Percentiles rank a stretch among this genome's conserved stretches.
phyloP scores from a whole-genome alignment of 441 rosid genomes.

The Jatropha multifida region DNA sequence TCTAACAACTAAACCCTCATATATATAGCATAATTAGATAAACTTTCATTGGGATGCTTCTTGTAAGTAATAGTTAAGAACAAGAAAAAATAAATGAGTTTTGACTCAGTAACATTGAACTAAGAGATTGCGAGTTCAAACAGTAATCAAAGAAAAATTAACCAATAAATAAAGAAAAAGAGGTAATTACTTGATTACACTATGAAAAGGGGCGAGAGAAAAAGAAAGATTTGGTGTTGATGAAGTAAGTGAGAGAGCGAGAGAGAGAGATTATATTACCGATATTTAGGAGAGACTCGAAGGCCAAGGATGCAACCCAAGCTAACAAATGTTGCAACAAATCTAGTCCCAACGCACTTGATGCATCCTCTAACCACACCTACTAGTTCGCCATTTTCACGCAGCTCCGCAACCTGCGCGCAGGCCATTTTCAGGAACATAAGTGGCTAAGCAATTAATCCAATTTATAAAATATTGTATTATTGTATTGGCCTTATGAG shows the following conservation, averaged over 20 bases:
- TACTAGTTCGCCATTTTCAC: constrained; percentile 51
- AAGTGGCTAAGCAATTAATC: too few species aligned
- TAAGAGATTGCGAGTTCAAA: too few species aligned
- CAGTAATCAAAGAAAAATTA: too few species aligned
- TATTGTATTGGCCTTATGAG: constrained; percentile 1
- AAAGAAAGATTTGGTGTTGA: too few species aligned
- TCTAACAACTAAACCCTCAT: not conserved
- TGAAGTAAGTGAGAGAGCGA: not conserved
- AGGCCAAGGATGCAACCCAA: constrained; percentile 64
- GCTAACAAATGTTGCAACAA: constrained; percentile 33
- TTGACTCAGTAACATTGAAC: too few species aligned
- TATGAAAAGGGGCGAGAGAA: too few species aligned
- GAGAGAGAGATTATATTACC: constrained; percentile 25
- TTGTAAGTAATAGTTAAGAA: not conserved
- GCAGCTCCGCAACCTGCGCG: constrained; percentile 57
- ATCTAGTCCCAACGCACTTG: constrained; percentile 48
- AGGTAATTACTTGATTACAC: too few species aligned
- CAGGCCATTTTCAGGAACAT: constrained; percentile 29
- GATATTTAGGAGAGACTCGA: constrained; percentile 53
- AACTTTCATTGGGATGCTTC: not conserved
- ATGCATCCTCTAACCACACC: constrained; percentile 67
- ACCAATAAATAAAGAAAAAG: too few species aligned
- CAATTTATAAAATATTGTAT: too few species aligned
- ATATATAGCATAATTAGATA: not conserved
- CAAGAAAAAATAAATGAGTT: not conserved